Evolutionary conservation across 148 eudicot species (phyloP), one percentile per base, ranked within the genome.

Genomic region (Persicaria tinctoria): DNA sequence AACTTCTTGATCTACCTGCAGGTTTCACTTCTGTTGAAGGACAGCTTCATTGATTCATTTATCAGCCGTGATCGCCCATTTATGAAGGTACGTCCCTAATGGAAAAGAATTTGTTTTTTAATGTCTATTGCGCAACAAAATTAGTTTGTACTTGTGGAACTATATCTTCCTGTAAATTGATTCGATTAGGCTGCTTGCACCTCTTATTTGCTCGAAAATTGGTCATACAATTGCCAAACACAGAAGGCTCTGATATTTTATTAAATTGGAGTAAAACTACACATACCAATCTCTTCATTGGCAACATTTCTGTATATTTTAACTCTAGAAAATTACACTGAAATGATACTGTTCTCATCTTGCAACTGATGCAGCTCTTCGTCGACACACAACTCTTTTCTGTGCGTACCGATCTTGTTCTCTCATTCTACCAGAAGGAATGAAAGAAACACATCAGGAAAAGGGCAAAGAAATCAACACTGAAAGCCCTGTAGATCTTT

Each of bases 341-440:
- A 18, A 17, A 14, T 50, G n/a, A 13, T 38, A 41, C 48, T 66
- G 9, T 38, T 63, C 3, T 70, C 47, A 13, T 13, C 38, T 63
- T 32, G 68, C 62, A 32, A 38, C 38, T 51, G 59, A 18, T 79
- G 83, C 98, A 93, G 98, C 88, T 81, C 46, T 94, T 94, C 51
- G 79, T 88, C 79, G 93, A 91, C 76, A 91, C 98, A 49, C 98
- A 94, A 74, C 84, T 94, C 79, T 94, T 94, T 86, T 91, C 97
- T 70, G 98, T 91, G 78, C 98, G 88, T 83, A 94, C 98, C n/a
- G 98, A 94, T 84, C 89, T 91, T 74, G 91, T 86, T 70, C 93
- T 94, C 72, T 90, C 97, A 72, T 84, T 90, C 76, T 87, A 88
- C 82, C 98, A 94, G 85, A 91, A 91, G 83, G 97, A 91, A 76